phyloP scores from a whole-genome alignment of 2,329 filamentous ascomycete genomes.

The Myriosclerotinia duriaeana region DNA sequence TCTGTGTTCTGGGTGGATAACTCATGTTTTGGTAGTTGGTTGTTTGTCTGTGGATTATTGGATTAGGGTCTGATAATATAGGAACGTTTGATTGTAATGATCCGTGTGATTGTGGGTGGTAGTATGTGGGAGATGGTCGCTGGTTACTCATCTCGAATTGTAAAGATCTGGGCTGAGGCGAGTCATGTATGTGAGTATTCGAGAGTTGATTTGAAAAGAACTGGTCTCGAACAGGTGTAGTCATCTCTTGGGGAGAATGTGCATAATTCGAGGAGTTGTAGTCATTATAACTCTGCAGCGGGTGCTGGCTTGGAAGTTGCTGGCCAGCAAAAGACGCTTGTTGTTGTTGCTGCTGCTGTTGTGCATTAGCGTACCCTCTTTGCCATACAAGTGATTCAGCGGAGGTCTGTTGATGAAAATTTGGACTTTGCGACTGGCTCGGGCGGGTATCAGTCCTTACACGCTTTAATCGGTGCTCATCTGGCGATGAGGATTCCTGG shows the following conservation, averaged over 20 bases:
- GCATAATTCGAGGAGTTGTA: conserved; percentile 22
- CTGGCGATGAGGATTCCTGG: conserved; percentile 14
- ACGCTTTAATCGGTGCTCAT: conserved; percentile 11
- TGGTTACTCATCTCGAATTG: conserved; percentile 20
- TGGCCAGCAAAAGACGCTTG: conserved; percentile 11
- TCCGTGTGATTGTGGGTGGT: conserved; percentile 12
- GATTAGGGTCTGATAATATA: conserved; percentile 12
- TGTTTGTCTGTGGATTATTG: conserved; percentile 11
- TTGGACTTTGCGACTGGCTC: conserved; percentile 15
- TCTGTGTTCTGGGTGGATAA: conserved; percentile 11
- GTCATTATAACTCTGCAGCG: conserved; percentile 19
- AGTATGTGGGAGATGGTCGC: conserved; percentile 16
- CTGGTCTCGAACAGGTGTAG: conserved; percentile 22
- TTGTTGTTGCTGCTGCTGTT: conserved; percentile 11
- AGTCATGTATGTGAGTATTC: conserved; percentile 19
- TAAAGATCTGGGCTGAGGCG: conserved; percentile 16
- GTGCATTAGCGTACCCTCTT: conserved; percentile 4
- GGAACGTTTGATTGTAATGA: conserved; percentile 11
- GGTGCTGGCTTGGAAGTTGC: conserved; percentile 16
- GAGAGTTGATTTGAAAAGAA: conserved; percentile 18
- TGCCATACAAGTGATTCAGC: conserved; percentile 10
- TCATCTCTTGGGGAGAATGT: conserved; percentile 21
- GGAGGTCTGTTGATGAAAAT: conserved; percentile 10
- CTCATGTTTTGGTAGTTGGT: conserved; percentile 8
- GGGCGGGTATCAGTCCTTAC: conserved; percentile 7